A percentile compares a stretch with the other conserved stretches of the same genome.
phyloP scores from a whole-genome alignment of 345 rosid species.

The Gossypium raimondii region DNA sequence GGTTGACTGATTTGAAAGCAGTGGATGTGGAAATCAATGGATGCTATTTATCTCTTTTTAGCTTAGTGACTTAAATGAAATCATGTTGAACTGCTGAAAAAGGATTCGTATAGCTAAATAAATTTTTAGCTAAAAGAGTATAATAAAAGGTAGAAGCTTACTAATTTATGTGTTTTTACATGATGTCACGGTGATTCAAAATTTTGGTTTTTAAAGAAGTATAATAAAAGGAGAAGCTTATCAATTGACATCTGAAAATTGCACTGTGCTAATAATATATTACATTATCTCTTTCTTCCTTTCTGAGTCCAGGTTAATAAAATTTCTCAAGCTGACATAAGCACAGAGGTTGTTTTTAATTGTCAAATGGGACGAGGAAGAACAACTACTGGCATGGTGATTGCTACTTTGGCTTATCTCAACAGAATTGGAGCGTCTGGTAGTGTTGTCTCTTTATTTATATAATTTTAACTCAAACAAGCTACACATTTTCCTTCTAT shows the following conservation, averaged over 20 bases:
- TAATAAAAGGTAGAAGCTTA: not conserved
- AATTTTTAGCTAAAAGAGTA: not conserved
- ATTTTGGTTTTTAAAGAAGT: not conserved
- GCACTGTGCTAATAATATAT: not conserved
- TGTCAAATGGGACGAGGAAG: constrained; percentile 99
- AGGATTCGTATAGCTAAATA: not conserved
- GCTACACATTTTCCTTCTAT: not conserved
- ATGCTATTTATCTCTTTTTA: constrained; percentile 4
- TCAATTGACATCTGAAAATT: not conserved
- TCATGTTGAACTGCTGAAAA: not conserved
- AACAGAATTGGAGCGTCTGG: constrained; percentile 91
- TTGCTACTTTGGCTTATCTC: constrained; percentile 86
- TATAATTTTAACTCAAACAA: not conserved
- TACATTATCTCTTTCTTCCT: constrained; percentile 9
- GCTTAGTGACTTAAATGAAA: not conserved
- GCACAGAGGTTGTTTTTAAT: constrained; percentile 76
- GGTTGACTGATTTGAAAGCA: constrained; percentile 7
- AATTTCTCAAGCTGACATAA: constrained; percentile 70
- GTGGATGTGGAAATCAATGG: not conserved
- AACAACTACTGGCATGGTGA: constrained; percentile 98
- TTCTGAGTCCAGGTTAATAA: constrained; percentile 60
- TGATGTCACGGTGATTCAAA: not conserved
- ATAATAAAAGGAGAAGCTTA: no score
- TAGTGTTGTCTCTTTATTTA: constrained; percentile 23
- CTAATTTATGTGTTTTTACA: not conserved